A percentile compares a stretch with the other conserved stretches of the same genome.
phyloP scores from a whole-genome alignment of 225 moss, liverwort and hornwort species.

The Polytrichum formosum region DNA sequence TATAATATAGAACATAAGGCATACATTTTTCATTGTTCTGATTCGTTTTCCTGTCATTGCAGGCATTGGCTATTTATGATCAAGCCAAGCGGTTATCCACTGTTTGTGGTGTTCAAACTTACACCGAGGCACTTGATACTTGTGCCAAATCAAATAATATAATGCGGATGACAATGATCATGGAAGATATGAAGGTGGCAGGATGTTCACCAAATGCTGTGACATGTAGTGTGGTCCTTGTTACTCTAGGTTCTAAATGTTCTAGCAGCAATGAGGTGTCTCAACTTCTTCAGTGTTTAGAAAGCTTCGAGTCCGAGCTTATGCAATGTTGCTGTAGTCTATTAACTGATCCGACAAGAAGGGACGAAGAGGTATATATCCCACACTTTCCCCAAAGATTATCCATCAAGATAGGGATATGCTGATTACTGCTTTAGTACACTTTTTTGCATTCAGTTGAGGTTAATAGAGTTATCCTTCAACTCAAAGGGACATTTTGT shows the following conservation, averaged over 20 bases:
- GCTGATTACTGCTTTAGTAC: no score
- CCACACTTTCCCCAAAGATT: background rate
- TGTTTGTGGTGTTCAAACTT: slow-evolving; percentile 75
- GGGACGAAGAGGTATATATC: slow-evolving; percentile 65
- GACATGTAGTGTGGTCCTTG: slow-evolving; percentile 83
- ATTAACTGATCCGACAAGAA: slow-evolving; percentile 56
- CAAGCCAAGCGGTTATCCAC: slow-evolving; percentile 55
- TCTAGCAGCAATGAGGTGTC: slow-evolving; percentile 56
- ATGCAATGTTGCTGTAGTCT: slow-evolving; percentile 43
- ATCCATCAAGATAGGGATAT: no score
- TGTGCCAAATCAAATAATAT: slow-evolving; percentile 73
- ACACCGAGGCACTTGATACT: slow-evolving; percentile 77
- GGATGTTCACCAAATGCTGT: slow-evolving; percentile 71
- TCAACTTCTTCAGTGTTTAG: slow-evolving; percentile 58
- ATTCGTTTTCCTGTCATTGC: slow-evolving; percentile 16
- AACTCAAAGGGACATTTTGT: no score
- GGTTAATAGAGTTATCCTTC: no score
- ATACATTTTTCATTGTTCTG: background rate
- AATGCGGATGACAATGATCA: slow-evolving; percentile 49
- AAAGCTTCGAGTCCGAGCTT: slow-evolving; percentile 58
- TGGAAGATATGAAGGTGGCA: slow-evolving; percentile 73
- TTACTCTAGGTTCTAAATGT: slow-evolving; percentile 81
- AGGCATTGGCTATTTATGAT: slow-evolving; percentile 81
- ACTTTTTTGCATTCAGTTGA: no score
- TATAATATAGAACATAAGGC: no score